Evolutionary conservation across 148 eudicot species (phyloP), one percentile per base, ranked within the genome.

Genomic region (Cornus florida): DNA sequence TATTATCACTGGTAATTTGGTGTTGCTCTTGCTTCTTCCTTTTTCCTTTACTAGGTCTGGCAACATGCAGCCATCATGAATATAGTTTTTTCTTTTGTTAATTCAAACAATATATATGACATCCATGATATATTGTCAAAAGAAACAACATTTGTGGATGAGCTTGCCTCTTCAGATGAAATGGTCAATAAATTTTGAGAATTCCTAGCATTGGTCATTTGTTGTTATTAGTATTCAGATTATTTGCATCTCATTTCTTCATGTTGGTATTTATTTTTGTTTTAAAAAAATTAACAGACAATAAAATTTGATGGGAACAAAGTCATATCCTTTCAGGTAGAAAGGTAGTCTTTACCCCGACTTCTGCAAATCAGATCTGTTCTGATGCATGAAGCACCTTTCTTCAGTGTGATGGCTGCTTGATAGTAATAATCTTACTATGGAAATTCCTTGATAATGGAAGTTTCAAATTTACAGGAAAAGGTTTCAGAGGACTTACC

Each of bases 401-500:
- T 66, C 39, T 75, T 65, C 4, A 66, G 24, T 22, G 17, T 76
- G 65, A 16, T 67, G 41, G 24, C 46, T 46, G 62, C 24, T 14
- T 31, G 28, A 48, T 43, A 6, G 33, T 77, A n/a, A 77, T 14
- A 43, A 50, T 20, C 48, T 46, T 14, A 12, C n/a, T 19, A 38
- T 67, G 81, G 38, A 53, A 7, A 59, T 48, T 48, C 24, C 68
- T 76, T 72, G 56, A 84, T 77, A 78, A 50, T 82, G 81, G 81
- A 72, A 77, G 39, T n/a, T 84, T 71, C 31, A 62, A n/a, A 66
- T 77, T 80, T 84, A 83, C 96, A 93, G 98, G 90, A 84, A 68
- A 79, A 86, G 71, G 82, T 88, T 56, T 78, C 91, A 28, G 90
- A 88, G 72, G 94, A 90, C 74, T 87, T 93, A 89, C 98, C 98